Evolutionary conservation across 2,329 filamentous ascomycete genomes (phyloP).

Genomic region (Amauroascus verrucosus): DNA sequence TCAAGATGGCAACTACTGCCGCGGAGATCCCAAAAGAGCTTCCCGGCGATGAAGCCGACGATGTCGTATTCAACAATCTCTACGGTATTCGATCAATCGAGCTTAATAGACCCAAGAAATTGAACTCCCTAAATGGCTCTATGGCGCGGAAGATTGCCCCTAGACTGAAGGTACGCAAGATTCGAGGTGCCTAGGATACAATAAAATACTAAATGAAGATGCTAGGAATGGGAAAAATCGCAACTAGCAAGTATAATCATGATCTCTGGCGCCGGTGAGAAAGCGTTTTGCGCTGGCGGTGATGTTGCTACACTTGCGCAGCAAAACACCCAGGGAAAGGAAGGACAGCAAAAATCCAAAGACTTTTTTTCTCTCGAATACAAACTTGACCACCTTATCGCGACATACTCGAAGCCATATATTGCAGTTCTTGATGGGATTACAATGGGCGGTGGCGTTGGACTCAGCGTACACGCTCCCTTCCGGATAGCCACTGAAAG

Average conservation of each 20-base stretch:
- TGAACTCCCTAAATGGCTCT: slow-evolving; percentile 84
- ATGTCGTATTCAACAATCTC: slow-evolving; percentile 82
- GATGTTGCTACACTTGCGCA: slow-evolving; percentile 72
- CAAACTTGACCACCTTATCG: slow-evolving; percentile 87
- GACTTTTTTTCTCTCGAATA: slow-evolving; percentile 95
- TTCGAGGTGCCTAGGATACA: not conserved
- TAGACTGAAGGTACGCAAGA: slow-evolving; percentile 50
- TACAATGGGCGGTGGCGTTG: slow-evolving; percentile 96
- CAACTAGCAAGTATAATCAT: slow-evolving; percentile 87
- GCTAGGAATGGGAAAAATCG: slow-evolving; percentile 80
- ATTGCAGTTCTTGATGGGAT: slow-evolving; percentile 95
- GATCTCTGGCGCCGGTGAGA: slow-evolving; percentile 77
- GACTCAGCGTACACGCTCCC: slow-evolving; percentile 85
- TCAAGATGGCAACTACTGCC: slow-evolving; percentile 36
- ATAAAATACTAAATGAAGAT: slow-evolving; percentile 3
- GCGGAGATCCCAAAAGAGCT: slow-evolving; percentile 42
- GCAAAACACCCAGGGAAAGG: slow-evolving; percentile 54
- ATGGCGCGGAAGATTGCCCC: slow-evolving; percentile 95
- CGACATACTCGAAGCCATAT: slow-evolving; percentile 86
- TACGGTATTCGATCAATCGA: slow-evolving; percentile 87
- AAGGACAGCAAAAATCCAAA: slow-evolving; percentile 63
- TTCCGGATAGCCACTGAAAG: slow-evolving; percentile 94
- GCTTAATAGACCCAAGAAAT: slow-evolving; percentile 84
- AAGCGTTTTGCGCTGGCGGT: slow-evolving; percentile 85
- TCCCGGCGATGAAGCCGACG: slow-evolving; percentile 64